Percentiles rank a stretch among this genome's conserved stretches.
Evolutionary conservation across 352 stramenopile genomes (phyloP).

Genomic region (Hyphochytrium catenoides): DNA sequence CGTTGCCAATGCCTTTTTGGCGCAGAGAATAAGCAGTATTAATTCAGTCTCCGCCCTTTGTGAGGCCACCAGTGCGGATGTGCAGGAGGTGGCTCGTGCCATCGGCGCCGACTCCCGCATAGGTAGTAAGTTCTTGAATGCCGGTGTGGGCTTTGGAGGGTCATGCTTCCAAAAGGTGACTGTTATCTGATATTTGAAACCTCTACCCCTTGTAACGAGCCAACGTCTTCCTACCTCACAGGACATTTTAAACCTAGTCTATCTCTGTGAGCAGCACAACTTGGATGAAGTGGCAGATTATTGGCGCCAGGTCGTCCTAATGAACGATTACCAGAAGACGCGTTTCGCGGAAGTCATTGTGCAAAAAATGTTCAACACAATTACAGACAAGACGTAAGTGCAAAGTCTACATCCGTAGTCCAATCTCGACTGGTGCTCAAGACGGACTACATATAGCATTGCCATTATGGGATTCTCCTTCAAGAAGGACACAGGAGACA

Average conservation of each 20-base stretch:
- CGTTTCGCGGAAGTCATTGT: constrained; percentile 97
- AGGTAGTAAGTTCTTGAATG: constrained; percentile 89
- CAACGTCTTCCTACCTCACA: constrained; percentile 8
- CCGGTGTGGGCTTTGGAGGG: constrained; percentile 94
- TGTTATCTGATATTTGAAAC: too few species aligned
- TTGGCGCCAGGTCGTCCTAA: constrained; percentile 93
- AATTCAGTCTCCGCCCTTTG: constrained; percentile 99
- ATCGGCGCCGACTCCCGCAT: constrained; percentile 95
- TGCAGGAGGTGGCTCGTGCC: constrained; percentile 88
- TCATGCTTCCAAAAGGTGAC: constrained; percentile 91
- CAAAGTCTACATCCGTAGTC: too few species aligned
- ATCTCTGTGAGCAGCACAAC: constrained; percentile 93
- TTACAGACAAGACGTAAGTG: constrained; percentile 99
- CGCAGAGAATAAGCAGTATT: constrained; percentile 96
- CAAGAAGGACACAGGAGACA: constrained; percentile 99
- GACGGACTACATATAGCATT: too few species aligned
- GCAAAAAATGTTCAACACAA: constrained; percentile 95
- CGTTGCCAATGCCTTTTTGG: constrained; percentile 97
- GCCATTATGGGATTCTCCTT: constrained; percentile 97
- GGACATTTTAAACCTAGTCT: constrained; percentile 98
- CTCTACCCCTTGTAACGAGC: too few species aligned
- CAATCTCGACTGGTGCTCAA: too few species aligned
- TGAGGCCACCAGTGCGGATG: constrained; percentile 88
- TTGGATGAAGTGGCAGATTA: constrained; percentile 95
- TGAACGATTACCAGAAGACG: constrained; percentile 99